Base-by-base conservation (phyloP, 768 basidiomycete genomes). In the Fomitopsis pulvina region DNA sequence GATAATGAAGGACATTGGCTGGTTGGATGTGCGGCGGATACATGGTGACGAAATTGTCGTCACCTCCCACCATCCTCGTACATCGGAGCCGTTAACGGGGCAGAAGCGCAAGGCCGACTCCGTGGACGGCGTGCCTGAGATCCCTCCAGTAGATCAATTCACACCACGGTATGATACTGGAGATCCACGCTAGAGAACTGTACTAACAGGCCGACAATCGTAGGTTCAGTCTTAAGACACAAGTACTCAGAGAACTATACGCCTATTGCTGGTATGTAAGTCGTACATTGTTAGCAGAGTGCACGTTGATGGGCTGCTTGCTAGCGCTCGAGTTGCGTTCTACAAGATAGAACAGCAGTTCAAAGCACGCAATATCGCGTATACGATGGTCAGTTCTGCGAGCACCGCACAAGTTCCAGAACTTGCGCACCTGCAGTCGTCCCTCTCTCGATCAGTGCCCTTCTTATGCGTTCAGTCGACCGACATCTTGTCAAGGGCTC, bases 321-420 rank as follows among this genome's bases (percentile, higher is more conserved):
- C 4, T 52, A 94, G 91, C 60, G 92, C 92, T 10, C 85, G 92
- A 16, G 88, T 93, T 16, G 85, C 92, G n/a, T 89, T 89, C 60
- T 85, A 81, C 55, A 89, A 84, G 58, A 83, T 97, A 47, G 92
- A 96, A 66, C 74, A 79, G 40, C 92, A 95, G 63, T 79, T 96
- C 64, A 91, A 92, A 64, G 66, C 80, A 20, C 85, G 87, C 25
- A 76, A 76, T 21, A 93, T 95, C 45, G 83, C 85, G 0, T 92
- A 82, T 60, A 80, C 74, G 2, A 79, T 87, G 43, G 84, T 92
- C 60, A 82, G 80, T 55, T 83, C 89, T n/a, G 47, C 62, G 52
- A 59, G 69, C 24, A 58, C 69, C 27, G 54, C 73, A 18, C 57
- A 71, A 41, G 62, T 75, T 0, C 66, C 74, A 18, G 77, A 79